A percentile compares a stretch with the other conserved stretches of the same genome.
phyloP scores from a whole-genome alignment of 2,329 filamentous ascomycete species.

The Verticillium klebahnii region DNA sequence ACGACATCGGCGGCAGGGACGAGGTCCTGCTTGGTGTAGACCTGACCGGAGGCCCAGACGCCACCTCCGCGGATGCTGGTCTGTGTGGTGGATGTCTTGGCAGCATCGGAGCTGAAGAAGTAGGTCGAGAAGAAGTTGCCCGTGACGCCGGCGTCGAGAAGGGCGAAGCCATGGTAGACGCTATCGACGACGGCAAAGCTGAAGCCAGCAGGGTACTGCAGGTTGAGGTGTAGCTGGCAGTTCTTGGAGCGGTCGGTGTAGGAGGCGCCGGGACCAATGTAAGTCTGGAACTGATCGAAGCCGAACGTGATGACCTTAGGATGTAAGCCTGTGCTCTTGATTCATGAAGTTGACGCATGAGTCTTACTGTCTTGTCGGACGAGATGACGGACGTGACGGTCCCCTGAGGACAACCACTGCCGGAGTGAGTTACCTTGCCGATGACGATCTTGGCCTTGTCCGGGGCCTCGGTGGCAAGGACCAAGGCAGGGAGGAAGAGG shows the following conservation, averaged over 20 bases:
- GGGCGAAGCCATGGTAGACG: conserved; percentile 29
- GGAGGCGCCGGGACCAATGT: conserved; percentile 10
- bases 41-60: conserved; percentile 23
- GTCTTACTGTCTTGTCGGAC: conserved; percentile 7
- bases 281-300: conserved; percentile 12
- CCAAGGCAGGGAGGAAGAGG: conserved; percentile 3
- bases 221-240: conserved; percentile 10
- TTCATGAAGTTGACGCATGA: background rate
- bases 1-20: conserved; percentile 25
- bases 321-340: background rate
- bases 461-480: conserved; percentile 1
- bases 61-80: conserved; percentile 25
- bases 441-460: conserved; percentile 8
- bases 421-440: conserved; percentile 4
- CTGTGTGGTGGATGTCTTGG: conserved; percentile 24
- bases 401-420: conserved; percentile 9
- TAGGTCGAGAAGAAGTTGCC: conserved; percentile 29
- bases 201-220: conserved; percentile 10
- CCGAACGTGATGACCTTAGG: conserved; percentile 9
- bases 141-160: conserved; percentile 25
- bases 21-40: conserved; percentile 29
- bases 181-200: conserved; percentile 25
- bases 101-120: conserved; percentile 27
- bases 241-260: conserved; percentile 9
- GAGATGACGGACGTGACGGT: conserved; percentile 6